Base-by-base conservation (phyloP, 1,284 basidiomycete species). In the Cutaneotrichosporon dermatis region DNA sequence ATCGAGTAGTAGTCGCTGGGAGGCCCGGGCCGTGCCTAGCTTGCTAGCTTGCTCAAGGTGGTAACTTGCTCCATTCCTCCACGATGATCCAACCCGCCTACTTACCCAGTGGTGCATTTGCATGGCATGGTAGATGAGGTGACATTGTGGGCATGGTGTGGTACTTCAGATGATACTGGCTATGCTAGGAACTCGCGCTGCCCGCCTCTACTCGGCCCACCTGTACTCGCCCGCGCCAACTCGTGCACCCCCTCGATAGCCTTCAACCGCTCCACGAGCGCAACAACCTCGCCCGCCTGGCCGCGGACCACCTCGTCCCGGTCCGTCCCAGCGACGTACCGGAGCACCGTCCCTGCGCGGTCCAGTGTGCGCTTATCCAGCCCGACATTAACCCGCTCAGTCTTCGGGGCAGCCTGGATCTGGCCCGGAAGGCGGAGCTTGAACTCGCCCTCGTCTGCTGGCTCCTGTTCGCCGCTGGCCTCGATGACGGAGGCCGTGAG, bases 261-360 rank as follows among this genome's bases (percentile, higher is more conserved):
- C 46, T 41, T 45, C 33, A 65, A 54, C n/a, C 63, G 16, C 46
- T 58, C 58, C 2, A 55, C 60, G 1, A 65, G 56, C 11, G 63
- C 60, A 10, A 59, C 60, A n/a, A 85, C 83, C 74, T 93, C 90
- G 60, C 82, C 82, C 6, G 92, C 90, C 86, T 93, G 91, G 15
- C 86, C 83, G 53, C 86, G 81, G 36, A 88, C 87, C 25, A 90
- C 79, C 51, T 75, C 79, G 69, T 95, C 92, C 60, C 80, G 82
- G 72, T 95, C 92, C 54, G 86, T 87, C 11, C 80, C 79, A 36
- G 84, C 79, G 39, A 92, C 79, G 71, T 94, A 94, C 1, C 82
- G 80, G 50, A 94, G 71, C 0, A 88, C 88, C 4, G 81, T 80
- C 64, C 76, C 82, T n/a, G 84, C 83, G 54, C 88, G 81, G 55